Evolutionary conservation across 495 filamentous ascomycete genomes (phyloP), one percentile per base, ranked within the genome.

Genomic region (Tetracladium setigerum): DNA sequence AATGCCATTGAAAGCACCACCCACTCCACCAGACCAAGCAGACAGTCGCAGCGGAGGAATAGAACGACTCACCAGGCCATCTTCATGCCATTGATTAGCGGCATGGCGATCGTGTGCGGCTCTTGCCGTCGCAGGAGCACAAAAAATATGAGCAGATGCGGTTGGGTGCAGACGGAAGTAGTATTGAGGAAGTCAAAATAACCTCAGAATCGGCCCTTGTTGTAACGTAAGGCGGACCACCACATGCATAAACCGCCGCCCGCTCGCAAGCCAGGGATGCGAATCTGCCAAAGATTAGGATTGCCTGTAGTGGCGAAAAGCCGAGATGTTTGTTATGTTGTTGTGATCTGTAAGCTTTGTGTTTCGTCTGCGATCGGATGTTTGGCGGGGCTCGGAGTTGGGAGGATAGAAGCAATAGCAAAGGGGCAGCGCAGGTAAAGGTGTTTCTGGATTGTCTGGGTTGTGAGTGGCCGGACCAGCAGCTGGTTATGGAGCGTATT

Each of bases 21-120:
- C 22, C 3, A 27, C 22, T 27, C 3, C 22, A 27, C 22, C 3
- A 27, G 22, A 27, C 22, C 3, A 7, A 7, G 3, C 22, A 3
- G 22, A 27, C 22, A 3, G 22, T 3, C 22, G 22, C 22, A 59
- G 27, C 17, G 22, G 33, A 17, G 41, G 44, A 48, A 17, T 12
- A 68, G 2, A 10, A 17, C 2, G n/a, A 49, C 73, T 51, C 67
- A 78, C 74, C 74, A 78, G 60, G 74, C 74, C 71, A 78, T 73
- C 64, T 78, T 78, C 55, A 69, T 63, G 41, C 74, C 74, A 55
- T 77, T 71, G 39, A 78, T 72, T 9, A 75, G 55, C 50, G 73
- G 73, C 74, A 78, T 78, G n/a, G 14, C 39, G 38, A 30, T 16
- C 12, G 14, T 5, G 44, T 39, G 17, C 5, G 35, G 34, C 31